Evolutionary conservation across 202 grass and related monocot genomes (phyloP).

Genomic region (Musa balbisiana): DNA sequence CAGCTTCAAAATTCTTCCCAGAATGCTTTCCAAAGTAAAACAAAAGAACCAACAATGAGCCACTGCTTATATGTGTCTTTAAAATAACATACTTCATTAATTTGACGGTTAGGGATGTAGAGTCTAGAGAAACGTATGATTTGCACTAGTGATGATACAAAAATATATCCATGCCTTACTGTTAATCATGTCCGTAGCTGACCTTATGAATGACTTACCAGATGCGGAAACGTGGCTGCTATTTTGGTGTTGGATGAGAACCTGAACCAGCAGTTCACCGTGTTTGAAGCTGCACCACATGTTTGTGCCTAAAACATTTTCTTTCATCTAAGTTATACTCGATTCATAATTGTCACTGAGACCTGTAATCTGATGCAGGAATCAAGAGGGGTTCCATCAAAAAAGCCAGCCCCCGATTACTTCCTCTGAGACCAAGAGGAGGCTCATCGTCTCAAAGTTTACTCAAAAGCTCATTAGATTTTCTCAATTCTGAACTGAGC

Average conservation of each 20-base stretch:
- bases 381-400: slow-evolving; percentile 88
- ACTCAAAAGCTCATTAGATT: neutral
- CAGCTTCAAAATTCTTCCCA: too few species aligned
- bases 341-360: neutral
- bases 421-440: slow-evolving; percentile 46
- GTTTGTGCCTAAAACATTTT: slow-evolving; percentile 36
- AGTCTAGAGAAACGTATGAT: too few species aligned
- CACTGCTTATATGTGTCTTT: too few species aligned
- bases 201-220: slow-evolving; percentile 19
- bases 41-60: too few species aligned
- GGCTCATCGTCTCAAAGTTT: neutral
- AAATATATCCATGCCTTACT: too few species aligned
- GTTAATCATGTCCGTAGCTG: neutral
- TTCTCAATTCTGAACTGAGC: neutral
- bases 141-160: too few species aligned
- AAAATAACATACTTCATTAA: too few species aligned
- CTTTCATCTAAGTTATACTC: slow-evolving; percentile 5
- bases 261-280: slow-evolving; percentile 74
- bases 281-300: slow-evolving; percentile 97
- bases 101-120: too few species aligned
- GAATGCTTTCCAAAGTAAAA: too few species aligned
- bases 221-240: slow-evolving; percentile 98
- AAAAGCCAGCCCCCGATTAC: slow-evolving; percentile 92
- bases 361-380: slow-evolving; percentile 45
- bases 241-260: slow-evolving; percentile 97